These are phyloP conservation scores for Knoxia roxburghii DNA, from an alignment of 257 asterid species.

Conservation along the genomic window DNA sequence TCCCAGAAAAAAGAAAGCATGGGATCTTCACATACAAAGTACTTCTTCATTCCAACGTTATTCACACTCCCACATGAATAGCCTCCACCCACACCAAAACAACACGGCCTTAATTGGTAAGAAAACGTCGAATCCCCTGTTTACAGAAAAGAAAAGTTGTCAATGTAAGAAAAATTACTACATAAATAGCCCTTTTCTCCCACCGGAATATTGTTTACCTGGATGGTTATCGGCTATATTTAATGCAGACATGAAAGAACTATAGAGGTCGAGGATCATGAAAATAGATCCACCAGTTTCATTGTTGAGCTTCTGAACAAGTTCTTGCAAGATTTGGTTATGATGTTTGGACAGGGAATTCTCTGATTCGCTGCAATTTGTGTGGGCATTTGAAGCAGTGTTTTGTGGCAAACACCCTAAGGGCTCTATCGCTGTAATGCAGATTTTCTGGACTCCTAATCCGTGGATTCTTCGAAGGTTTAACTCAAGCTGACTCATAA, in stretches of 20 bases:
- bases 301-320: slow-evolving; percentile 35
- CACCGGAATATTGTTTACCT: too few species aligned
- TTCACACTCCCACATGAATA: slow-evolving; percentile 44
- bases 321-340: slow-evolving; percentile 39
- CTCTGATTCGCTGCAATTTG: slow-evolving; percentile 32
- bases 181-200: too few species aligned
- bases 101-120: slow-evolving; percentile 51
- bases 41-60: slow-evolving; percentile 33
- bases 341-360: slow-evolving; percentile 42
- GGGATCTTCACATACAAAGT: slow-evolving; percentile 41
- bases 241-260: slow-evolving; percentile 45
- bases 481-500: slow-evolving; percentile 35
- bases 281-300: slow-evolving; percentile 28
- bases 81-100: slow-evolving; percentile 36
- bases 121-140: slow-evolving; percentile 26
- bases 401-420: slow-evolving; percentile 52
- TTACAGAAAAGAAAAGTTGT: too few species aligned
- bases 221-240: slow-evolving; percentile 21
- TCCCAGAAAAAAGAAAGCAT: slow-evolving; percentile 56
- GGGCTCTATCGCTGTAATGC: slow-evolving; percentile 44
- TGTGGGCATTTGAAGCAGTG: slow-evolving; percentile 20
- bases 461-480: slow-evolving; percentile 42
- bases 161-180: background rate
- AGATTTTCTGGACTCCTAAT: slow-evolving; percentile 45
- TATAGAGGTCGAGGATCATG: slow-evolving; percentile 49